phyloP scores from a whole-genome alignment of 768 basidiomycete genomes.

The Boletus speciosus region DNA sequence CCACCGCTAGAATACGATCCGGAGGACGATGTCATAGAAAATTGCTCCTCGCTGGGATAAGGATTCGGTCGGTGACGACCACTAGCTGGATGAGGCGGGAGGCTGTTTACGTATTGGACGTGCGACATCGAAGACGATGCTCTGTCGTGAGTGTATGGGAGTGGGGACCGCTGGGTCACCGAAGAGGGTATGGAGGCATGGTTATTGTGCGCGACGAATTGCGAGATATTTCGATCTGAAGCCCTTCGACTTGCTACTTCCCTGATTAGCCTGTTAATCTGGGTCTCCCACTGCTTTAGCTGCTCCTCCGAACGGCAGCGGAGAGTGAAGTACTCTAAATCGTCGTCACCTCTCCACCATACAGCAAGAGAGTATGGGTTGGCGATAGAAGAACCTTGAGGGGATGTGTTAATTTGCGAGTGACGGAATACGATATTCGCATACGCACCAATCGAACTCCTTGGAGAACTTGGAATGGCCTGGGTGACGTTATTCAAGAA shows the following conservation, averaged over 20 bases:
- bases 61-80: conserved; percentile 35
- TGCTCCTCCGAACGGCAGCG: conserved; percentile 92
- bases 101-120: conserved; percentile 29
- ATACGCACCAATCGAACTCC: conserved; percentile 57
- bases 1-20: conserved; percentile 27
- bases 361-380: conserved; percentile 80
- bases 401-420: conserved; percentile 3
- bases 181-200: conserved; percentile 41
- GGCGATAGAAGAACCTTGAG: conserved; percentile 44
- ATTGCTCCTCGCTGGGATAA: conserved; percentile 40
- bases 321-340: conserved; percentile 90
- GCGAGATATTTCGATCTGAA: conserved; percentile 59
- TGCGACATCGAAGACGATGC: conserved; percentile 35
- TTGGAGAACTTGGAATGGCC: conserved; percentile 59
- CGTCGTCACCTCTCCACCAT: conserved; percentile 93
- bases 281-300: conserved; percentile 86
- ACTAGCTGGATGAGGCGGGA: conserved; percentile 32
- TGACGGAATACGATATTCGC: conserved; percentile 2
- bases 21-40: conserved; percentile 28
- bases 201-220: conserved; percentile 41
- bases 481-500: conserved; percentile 95
- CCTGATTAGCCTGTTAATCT: conserved; percentile 84
- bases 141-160: conserved; percentile 36
- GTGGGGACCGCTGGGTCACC: conserved; percentile 32
- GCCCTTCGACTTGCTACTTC: conserved; percentile 68